Evolutionary conservation across 805 yeast genomes (phyloP).

Genomic region (Saturnispora mendoncae): DNA sequence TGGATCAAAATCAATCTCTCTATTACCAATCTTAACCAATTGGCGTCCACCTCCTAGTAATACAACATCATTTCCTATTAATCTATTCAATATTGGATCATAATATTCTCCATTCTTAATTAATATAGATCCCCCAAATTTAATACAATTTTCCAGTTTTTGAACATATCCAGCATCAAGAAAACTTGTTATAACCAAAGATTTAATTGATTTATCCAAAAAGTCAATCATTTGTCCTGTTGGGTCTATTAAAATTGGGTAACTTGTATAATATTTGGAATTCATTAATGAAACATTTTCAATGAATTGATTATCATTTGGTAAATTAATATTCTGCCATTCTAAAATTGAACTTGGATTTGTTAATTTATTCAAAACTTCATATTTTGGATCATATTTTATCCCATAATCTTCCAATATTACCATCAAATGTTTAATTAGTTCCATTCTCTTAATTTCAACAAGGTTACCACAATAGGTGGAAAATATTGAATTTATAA

Average conservation of each 20-base stretch:
- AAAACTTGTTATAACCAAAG: conserved; percentile 56
- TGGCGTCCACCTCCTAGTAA: conserved; percentile 69
- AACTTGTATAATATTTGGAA: conserved; percentile 19
- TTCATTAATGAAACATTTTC: conserved; percentile 54
- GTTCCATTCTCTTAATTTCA: conserved; percentile 28
- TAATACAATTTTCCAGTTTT: conserved; percentile 66
- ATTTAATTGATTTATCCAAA: conserved; percentile 30
- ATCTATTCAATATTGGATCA: conserved; percentile 62
- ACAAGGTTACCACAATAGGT: conserved; percentile 49
- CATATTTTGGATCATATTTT: conserved; percentile 29
- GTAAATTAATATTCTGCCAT: conserved; percentile 49
- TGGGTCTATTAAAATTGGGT: conserved; percentile 71
- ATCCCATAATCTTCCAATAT: conserved; percentile 32
- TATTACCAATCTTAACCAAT: conserved; percentile 51
- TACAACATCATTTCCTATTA: conserved; percentile 53
- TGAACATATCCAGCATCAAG: conserved; percentile 56
- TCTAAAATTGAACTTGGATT: conserved; percentile 26
- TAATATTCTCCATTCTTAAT: conserved; percentile 73
- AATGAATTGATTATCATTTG: conserved; percentile 48
- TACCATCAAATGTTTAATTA: conserved; percentile 17
- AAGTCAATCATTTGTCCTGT: conserved; percentile 37
- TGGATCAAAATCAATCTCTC: conserved; percentile 57
- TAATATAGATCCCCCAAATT: conserved; percentile 73
- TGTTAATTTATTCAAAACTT: neutral
- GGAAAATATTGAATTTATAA: conserved; percentile 53